phyloP scores from a whole-genome alignment of 2,329 filamentous ascomycete genomes.

The Hyphodiscus sp. region DNA sequence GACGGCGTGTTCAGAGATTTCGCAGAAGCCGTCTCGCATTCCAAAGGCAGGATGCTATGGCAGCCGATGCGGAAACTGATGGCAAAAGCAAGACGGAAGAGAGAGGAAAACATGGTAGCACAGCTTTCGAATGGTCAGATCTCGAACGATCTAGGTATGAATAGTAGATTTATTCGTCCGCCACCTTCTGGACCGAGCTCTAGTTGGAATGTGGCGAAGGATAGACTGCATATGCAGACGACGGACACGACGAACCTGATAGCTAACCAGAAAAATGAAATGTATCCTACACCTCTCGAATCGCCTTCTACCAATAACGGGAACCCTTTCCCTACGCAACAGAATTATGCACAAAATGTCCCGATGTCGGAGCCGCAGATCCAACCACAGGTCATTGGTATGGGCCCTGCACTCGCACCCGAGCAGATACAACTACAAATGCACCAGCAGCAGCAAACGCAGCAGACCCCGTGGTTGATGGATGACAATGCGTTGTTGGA shows the following conservation, averaged over 20 bases:
- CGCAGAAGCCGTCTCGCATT: slow-evolving; percentile 21
- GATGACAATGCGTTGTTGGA: slow-evolving; percentile 22
- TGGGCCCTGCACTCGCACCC: background rate
- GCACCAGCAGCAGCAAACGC: slow-evolving; percentile 5
- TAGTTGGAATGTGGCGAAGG: slow-evolving; percentile 6
- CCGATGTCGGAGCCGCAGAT: slow-evolving; percentile 10
- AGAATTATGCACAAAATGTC: background rate
- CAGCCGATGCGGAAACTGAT: slow-evolving; percentile 55
- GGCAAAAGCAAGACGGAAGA: slow-evolving; percentile 47
- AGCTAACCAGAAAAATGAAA: background rate
- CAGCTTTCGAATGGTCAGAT: background rate
- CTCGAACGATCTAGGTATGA: slow-evolving; percentile 9
- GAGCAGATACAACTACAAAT: slow-evolving; percentile 15
- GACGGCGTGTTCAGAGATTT: slow-evolving; percentile 28
- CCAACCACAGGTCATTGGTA: slow-evolving; percentile 10
- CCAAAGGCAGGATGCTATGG: slow-evolving; percentile 54
- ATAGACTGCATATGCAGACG: slow-evolving; percentile 3
- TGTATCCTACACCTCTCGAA: background rate
- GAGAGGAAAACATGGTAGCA: slow-evolving; percentile 41
- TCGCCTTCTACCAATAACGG: background rate
- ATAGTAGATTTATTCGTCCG: slow-evolving; percentile 7
- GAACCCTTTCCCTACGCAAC: background rate
- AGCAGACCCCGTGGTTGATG: slow-evolving; percentile 19
- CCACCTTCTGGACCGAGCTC: slow-evolving; percentile 1
- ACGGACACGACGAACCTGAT: slow-evolving; percentile 1